These are phyloP conservation scores for Metschnikowia baotianmanensis DNA, from an alignment of 805 yeast species.

Conservation along the genomic window DNA sequence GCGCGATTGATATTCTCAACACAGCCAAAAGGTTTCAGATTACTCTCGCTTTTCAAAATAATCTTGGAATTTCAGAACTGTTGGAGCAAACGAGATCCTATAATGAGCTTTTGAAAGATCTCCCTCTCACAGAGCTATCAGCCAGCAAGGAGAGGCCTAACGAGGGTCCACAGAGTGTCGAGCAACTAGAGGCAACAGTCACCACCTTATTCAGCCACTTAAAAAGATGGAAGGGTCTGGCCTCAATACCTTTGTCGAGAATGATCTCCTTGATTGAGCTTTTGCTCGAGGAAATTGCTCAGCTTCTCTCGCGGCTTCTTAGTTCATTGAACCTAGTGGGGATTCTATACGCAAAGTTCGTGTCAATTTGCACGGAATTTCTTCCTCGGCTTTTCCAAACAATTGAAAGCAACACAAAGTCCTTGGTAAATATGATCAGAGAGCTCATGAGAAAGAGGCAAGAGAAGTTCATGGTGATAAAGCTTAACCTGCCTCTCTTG, in stretches of 20 bases:
- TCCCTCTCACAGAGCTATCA: slow-evolving; percentile 61
- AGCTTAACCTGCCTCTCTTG: slow-evolving; percentile 46
- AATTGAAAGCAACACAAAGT: slow-evolving; percentile 64
- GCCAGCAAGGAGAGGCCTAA: slow-evolving; percentile 16
- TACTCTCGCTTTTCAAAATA: slow-evolving; percentile 68
- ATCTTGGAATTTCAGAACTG: slow-evolving; percentile 63
- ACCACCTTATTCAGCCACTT: slow-evolving; percentile 56
- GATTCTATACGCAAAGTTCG: slow-evolving; percentile 40
- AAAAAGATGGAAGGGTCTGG: slow-evolving; percentile 52
- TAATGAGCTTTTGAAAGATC: slow-evolving; percentile 61
- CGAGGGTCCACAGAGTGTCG: slow-evolving; percentile 26
- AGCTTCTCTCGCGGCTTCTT: slow-evolving; percentile 40
- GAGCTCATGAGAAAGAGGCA: slow-evolving; percentile 72
- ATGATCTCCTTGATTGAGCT: slow-evolving; percentile 66
- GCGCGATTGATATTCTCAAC: slow-evolving; percentile 59
- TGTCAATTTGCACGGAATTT: slow-evolving; percentile 17
- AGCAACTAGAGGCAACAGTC: slow-evolving; percentile 45
- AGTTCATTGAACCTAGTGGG: slow-evolving; percentile 43
- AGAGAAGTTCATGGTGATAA: slow-evolving; percentile 65
- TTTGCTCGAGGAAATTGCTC: slow-evolving; percentile 55
- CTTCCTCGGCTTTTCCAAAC: slow-evolving; percentile 37
- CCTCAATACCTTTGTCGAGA: slow-evolving; percentile 61
- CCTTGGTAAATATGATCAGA: slow-evolving; percentile 63
- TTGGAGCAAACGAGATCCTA: slow-evolving; percentile 50
- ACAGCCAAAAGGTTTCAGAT: slow-evolving; percentile 78